A percentile compares a stretch with the other conserved stretches of the same genome.
Evolutionary conservation across 179 eudicot genomes (phyloP).

Genomic region (Vitellaria paradoxa): DNA sequence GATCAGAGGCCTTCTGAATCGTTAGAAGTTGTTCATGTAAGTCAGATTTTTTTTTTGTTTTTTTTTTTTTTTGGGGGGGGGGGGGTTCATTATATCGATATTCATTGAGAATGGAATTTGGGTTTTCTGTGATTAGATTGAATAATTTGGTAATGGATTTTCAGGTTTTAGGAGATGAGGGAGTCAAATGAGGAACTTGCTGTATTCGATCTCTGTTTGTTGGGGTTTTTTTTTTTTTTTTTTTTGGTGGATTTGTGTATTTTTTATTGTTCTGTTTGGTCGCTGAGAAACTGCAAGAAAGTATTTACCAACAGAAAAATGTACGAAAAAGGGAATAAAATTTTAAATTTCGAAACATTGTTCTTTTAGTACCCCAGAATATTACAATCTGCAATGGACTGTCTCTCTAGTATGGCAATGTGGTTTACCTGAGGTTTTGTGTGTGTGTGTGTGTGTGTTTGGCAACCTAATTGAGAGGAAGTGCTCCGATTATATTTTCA

Average conservation of each 20-base stretch:
- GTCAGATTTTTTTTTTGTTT: slow-evolving; percentile 22
- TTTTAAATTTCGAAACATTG: not conserved
- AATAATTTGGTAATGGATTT: not conserved
- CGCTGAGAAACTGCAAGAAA: slow-evolving; percentile 9
- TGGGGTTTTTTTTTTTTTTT: slow-evolving; percentile 14
- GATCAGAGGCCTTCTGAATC: not conserved
- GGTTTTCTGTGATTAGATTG: slow-evolving; percentile 10
- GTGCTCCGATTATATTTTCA: not conserved
- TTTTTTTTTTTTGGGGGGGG: slow-evolving; percentile 16
- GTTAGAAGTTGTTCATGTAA: slow-evolving; percentile 24
- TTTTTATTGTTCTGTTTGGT: not conserved
- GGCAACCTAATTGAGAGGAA: not conserved
- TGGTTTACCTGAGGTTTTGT: not conserved
- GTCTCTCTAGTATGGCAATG: not conserved
- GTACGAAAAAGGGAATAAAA: not conserved
- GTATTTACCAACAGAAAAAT: not conserved
- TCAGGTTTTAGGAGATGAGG: not conserved
- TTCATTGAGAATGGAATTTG: slow-evolving; percentile 1
- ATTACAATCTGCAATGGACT: not conserved
- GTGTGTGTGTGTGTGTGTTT: not conserved
- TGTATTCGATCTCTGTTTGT: slow-evolving; percentile 8
- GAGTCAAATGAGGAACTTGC: not conserved
- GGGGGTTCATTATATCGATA: too few relatives aligned
- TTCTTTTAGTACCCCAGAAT: not conserved
- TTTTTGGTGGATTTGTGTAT: not conserved